Conservation (phyloP, 352 stramenopile species). For the Blastocystis sp. region DNA sequence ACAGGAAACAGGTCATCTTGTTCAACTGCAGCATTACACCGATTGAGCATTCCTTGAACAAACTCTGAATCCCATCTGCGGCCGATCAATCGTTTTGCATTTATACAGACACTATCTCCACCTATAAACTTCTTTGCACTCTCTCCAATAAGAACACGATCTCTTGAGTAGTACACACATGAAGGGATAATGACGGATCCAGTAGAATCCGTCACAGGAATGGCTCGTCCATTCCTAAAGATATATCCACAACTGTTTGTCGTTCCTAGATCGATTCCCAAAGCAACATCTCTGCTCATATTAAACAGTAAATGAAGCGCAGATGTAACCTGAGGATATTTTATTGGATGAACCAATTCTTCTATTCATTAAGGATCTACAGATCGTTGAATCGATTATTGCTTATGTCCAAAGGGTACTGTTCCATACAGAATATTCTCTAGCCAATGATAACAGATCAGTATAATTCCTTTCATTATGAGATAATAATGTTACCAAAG, state of each 20-base stretch:
- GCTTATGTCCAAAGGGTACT: no score
- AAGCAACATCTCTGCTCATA: constrained; percentile 71
- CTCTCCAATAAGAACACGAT: background rate
- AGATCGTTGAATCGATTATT: no score
- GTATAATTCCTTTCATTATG: no score
- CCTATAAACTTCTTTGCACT: background rate
- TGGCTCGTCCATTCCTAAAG: background rate
- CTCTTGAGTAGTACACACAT: background rate
- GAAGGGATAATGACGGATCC: constrained; percentile 85
- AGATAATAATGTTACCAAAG: no score
- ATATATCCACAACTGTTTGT: background rate
- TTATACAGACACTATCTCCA: background rate
- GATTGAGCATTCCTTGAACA: constrained; percentile 79
- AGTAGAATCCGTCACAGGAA: constrained; percentile 79
- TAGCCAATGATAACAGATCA: no score
- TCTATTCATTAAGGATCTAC: no score
- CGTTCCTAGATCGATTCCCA: constrained; percentile 16
- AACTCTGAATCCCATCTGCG: background rate
- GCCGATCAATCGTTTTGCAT: background rate
- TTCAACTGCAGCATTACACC: background rate
- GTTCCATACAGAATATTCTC: no score
- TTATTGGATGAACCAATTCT: no score
- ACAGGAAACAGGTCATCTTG: background rate
- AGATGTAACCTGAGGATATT: no score
- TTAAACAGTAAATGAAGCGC: no score